phyloP scores from a whole-genome alignment of 1,139 yeast species.

The Suhomyces coccinellae region DNA sequence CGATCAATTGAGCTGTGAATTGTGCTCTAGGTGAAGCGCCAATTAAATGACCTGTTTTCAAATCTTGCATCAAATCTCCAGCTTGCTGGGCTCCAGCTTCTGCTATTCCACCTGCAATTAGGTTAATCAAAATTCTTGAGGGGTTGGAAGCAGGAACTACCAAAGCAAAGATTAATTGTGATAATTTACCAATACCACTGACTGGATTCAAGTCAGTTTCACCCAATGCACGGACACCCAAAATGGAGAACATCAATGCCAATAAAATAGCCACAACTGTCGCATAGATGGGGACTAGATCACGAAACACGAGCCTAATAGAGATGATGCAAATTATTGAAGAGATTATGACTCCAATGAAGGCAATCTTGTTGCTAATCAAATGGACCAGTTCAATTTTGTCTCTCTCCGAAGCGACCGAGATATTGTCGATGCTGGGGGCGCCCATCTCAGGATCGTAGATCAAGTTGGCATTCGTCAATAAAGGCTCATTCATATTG shows the following conservation, averaged over 20 bases:
- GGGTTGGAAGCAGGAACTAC: constrained; percentile 77
- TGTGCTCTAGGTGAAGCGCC: constrained; percentile 95
- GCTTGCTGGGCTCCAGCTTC: constrained; percentile 99
- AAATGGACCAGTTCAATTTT: constrained; percentile 32
- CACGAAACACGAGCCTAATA: constrained; percentile 67
- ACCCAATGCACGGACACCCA: constrained; percentile 92
- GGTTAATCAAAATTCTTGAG: constrained; percentile 76
- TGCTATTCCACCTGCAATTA: constrained; percentile 94
- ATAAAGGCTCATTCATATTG: constrained; percentile 4
- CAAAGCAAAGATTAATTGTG: constrained; percentile 83
- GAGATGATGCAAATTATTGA: constrained; percentile 66
- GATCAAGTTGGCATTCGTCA: neutral
- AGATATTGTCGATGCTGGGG: neutral
- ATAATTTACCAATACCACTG: constrained; percentile 91
- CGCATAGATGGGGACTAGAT: constrained; percentile 69
- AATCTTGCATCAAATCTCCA: constrained; percentile 96
- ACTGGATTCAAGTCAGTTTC: constrained; percentile 97
- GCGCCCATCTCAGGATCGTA: constrained; percentile 6
- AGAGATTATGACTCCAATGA: constrained; percentile 63
- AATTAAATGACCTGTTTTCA: constrained; percentile 87
- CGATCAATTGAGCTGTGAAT: constrained; percentile 84
- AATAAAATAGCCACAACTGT: constrained; percentile 65
- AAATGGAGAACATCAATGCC: constrained; percentile 75
- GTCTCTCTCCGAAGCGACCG: constrained; percentile 6
- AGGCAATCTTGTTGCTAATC: constrained; percentile 51